A percentile compares a stretch with the other conserved stretches of the same genome.
phyloP scores from a whole-genome alignment of 345 rosid genomes.

The Gossypioides kirkii region DNA sequence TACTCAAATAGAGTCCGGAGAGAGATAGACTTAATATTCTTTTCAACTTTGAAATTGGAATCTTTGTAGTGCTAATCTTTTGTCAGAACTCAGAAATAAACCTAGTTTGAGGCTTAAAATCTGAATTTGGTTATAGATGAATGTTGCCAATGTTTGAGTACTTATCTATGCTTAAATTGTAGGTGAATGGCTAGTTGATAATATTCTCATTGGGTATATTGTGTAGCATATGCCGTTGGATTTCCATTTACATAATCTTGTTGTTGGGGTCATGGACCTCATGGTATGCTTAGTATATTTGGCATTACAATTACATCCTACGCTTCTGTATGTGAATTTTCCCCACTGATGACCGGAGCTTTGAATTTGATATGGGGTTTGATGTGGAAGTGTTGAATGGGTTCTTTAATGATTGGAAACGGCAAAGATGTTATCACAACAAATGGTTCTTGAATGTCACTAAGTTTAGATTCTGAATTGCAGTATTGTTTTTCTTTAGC shows the following conservation, averaged over 20 bases:
- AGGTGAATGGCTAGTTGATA: neutral
- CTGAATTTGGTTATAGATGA: neutral
- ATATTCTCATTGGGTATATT: neutral
- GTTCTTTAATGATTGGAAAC: neutral
- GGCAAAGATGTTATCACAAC: neutral
- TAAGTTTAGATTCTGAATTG: neutral
- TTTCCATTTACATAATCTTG: neutral
- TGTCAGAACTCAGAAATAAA: neutral
- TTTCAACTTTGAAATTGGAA: neutral
- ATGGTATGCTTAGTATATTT: neutral
- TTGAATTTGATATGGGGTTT: neutral
- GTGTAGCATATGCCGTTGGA: neutral
- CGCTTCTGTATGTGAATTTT: neutral
- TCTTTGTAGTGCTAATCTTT: neutral
- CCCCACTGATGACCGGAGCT: neutral
- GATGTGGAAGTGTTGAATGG: neutral
- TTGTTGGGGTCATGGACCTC: neutral
- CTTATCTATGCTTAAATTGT: neutral
- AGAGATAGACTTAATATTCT: neutral
- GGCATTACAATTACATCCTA: neutral
- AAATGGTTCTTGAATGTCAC: constrained; percentile 5
- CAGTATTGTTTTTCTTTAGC: neutral
- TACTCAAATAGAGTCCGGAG: neutral
- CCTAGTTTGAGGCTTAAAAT: neutral
- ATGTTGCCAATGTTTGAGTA: neutral